Evolutionary conservation across 768 basidiomycete species (phyloP), one percentile per base, ranked within the genome.

Genomic region (Lactarius psammicola): DNA sequence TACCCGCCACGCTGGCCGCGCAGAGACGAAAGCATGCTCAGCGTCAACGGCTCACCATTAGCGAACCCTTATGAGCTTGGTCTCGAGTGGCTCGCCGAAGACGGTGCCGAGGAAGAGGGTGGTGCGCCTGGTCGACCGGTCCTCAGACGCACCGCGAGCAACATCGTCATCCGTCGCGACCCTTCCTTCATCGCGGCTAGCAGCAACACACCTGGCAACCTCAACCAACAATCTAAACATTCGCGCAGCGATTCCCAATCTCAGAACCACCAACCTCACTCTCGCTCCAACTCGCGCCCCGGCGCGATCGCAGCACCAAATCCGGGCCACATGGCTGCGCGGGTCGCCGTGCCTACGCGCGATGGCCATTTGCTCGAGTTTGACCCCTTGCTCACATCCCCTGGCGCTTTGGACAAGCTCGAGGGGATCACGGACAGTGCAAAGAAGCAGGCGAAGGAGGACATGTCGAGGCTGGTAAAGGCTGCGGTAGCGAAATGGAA

Each of bases 291-390:
- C 40, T 71, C 69, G 7, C 69, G 62, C 9, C 58, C 71, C 2
- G 68, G 59, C 26, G 61, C n/a, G 40, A 60, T 30, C 20, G 40
- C 55, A 7, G 30, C 62, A 17, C 56, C 69, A 30, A 49, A 66
- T 69, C 69, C 62, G 70, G 75, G 31, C 68, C 76, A 58, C 78
- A 78, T 78, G 70, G 66, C 82, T 75, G 88, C 87, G 2, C 76
- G 90, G 36, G 86, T 92, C 15, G 85, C 88, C 1, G 87, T 94
- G n/a, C 86, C 90, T 5, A 92, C 87, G 0, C 85, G 82, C 46
- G 91, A 94, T 69, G 94, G 94, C 0, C 86, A 89, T 70, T 75
- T 89, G n/a, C 80, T 96, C 30, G 87, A 88, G 73, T 94, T 96
- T 71, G 89, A 96, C 70, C 93, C 94, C 10, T 78, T 95, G 51